phyloP scores from a whole-genome alignment of 805 yeast genomes.

The Hanseniaspora taiwanica region DNA sequence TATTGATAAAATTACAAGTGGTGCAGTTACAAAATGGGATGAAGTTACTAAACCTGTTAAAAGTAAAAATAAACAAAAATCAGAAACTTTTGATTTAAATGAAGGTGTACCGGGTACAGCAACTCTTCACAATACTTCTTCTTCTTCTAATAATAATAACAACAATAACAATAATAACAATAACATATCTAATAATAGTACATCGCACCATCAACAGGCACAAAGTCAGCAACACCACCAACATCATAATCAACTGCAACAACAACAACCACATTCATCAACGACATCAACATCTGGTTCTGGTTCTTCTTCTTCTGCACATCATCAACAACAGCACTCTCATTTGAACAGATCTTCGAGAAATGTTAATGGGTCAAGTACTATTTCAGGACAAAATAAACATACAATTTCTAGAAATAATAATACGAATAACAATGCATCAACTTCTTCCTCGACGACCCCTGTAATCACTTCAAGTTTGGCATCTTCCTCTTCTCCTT shows the following conservation, averaged over 20 bases:
- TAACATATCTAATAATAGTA: conserved; percentile 10
- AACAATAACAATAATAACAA: conserved; percentile 11
- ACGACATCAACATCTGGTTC: too few species aligned
- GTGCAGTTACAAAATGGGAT: conserved; percentile 88
- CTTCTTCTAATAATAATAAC: conserved; percentile 5
- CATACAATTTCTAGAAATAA: too few species aligned
- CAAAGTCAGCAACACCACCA: conserved; percentile 2
- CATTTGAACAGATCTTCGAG: too few species aligned
- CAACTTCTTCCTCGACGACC: too few species aligned
- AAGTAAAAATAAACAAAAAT: conserved; percentile 30
- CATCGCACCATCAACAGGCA: conserved; percentile 10
- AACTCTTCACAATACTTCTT: conserved; percentile 9
- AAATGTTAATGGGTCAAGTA: too few species aligned
- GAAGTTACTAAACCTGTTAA: conserved; percentile 63
- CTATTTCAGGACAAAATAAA: too few species aligned
- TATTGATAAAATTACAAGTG: conserved; percentile 78
- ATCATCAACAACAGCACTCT: too few species aligned
- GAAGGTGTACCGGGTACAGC: conserved; percentile 6
- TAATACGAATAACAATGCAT: too few species aligned
- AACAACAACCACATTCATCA: conserved; percentile 13
- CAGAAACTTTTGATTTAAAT: conserved; percentile 11
- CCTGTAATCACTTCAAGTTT: conserved; percentile 8
- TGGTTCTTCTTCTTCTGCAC: conserved; percentile 6
- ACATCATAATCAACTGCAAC: conserved; percentile 8
- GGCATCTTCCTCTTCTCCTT: conserved; percentile 11